Conservation (phyloP, 2,329 filamentous ascomycete species). For the Elsinoe arachidis region DNA sequence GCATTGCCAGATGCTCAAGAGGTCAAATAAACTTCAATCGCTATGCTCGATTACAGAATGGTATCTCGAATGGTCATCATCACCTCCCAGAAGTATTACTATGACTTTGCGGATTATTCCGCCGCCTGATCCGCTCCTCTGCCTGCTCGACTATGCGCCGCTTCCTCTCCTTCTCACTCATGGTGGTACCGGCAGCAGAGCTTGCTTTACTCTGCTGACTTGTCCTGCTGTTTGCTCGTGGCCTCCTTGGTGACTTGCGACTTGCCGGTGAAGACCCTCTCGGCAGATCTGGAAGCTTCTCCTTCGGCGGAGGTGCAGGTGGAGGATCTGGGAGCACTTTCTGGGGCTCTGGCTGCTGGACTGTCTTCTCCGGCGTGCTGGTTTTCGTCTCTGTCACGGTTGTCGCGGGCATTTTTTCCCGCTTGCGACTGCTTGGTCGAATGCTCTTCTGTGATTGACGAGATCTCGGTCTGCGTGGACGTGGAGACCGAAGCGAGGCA, state of each 20-base stretch:
- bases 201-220: constrained; percentile 9
- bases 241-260: constrained; percentile 1
- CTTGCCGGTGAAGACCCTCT: not conserved
- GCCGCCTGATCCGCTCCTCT: constrained; percentile 23
- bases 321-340: not conserved
- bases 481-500: constrained; percentile 12
- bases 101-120: constrained; percentile 17
- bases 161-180: constrained; percentile 27
- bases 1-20: not conserved
- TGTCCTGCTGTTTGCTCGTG: not conserved
- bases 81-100: constrained; percentile 4
- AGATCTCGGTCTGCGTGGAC: not conserved
- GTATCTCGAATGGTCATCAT: constrained; percentile 5
- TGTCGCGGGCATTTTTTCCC: constrained; percentile 1
- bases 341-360: constrained; percentile 15
- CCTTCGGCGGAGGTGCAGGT: constrained; percentile 15
- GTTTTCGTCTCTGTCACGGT: not conserved
- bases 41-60: constrained; percentile 4
- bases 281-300: constrained; percentile 17
- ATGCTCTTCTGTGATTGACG: not conserved
- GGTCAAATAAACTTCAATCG: not conserved
- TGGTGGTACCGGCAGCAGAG: constrained; percentile 11
- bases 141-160: constrained; percentile 25
- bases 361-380: constrained; percentile 11
- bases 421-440: not conserved